phyloP scores from a whole-genome alignment of 2,329 filamentous ascomycete species.

The Scedosporium boydii region DNA sequence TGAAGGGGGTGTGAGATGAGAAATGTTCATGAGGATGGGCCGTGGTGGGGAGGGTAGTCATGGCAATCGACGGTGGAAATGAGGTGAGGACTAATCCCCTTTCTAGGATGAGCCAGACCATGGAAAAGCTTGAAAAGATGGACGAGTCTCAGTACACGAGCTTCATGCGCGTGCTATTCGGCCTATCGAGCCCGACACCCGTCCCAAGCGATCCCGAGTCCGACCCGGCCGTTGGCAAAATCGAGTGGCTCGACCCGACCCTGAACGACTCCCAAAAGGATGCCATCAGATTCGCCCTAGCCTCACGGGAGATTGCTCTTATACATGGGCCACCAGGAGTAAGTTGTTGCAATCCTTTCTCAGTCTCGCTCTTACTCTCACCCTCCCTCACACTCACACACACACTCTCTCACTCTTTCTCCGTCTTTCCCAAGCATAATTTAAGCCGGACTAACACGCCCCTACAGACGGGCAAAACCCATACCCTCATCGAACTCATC shows the following conservation, averaged over 20 bases:
- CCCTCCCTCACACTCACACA: no score
- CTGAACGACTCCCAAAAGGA: constrained; percentile 60
- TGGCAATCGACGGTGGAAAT: not conserved
- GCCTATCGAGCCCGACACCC: constrained; percentile 41
- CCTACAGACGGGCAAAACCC: constrained; percentile 80
- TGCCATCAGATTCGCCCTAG: constrained; percentile 72
- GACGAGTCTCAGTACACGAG: constrained; percentile 45
- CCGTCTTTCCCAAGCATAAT: not conserved
- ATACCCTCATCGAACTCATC: constrained; percentile 91
- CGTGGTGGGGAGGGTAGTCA: not conserved
- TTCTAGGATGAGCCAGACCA: constrained; percentile 51
- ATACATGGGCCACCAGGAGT: constrained; percentile 90
- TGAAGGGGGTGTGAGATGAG: not conserved
- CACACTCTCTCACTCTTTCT: not conserved
- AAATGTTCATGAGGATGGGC: not conserved
- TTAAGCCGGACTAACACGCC: constrained; percentile 6
- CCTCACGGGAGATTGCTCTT: constrained; percentile 70
- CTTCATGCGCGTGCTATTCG: constrained; percentile 55
- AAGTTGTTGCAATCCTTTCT: constrained; percentile 16
- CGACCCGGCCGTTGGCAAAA: constrained; percentile 32
- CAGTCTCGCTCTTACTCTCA: no score
- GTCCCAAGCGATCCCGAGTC: constrained; percentile 29
- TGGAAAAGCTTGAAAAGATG: constrained; percentile 52
- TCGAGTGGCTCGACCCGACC: constrained; percentile 52
- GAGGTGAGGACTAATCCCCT: not conserved